A percentile compares a stretch with the other conserved stretches of the same genome.
phyloP scores from a whole-genome alignment of 805 yeast genomes.

The Saccharomycopsis babjevae region DNA sequence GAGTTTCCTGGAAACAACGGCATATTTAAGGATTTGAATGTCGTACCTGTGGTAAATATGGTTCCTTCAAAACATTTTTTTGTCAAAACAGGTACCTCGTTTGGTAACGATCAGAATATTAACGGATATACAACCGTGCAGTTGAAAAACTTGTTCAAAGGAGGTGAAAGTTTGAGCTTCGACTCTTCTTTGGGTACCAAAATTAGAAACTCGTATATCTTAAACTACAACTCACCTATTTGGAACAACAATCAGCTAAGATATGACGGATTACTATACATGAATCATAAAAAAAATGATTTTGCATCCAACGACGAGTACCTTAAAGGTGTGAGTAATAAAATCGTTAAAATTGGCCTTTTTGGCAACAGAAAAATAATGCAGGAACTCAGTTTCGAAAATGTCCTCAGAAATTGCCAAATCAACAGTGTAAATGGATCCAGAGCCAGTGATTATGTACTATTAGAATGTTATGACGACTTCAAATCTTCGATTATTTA shows the following conservation, averaged over 20 bases:
- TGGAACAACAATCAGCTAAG: constrained; percentile 40
- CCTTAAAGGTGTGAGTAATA: constrained; percentile 33
- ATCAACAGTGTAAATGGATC: constrained; percentile 29
- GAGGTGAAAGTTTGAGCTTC: constrained; percentile 51
- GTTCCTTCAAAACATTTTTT: constrained; percentile 58
- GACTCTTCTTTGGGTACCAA: constrained; percentile 54
- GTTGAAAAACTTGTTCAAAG: constrained; percentile 50
- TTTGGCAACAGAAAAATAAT: constrained; percentile 15
- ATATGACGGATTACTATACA: constrained; percentile 41
- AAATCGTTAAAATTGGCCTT: constrained; percentile 24
- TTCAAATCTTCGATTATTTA: constrained; percentile 45
- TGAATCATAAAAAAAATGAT: constrained; percentile 39
- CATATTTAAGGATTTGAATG: neutral
- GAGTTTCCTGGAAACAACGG: neutral
- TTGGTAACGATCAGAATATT: constrained; percentile 89
- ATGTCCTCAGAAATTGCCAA: constrained; percentile 36
- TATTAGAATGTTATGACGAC: constrained; percentile 52
- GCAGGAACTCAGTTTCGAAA: constrained; percentile 39
- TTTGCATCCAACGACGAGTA: constrained; percentile 48
- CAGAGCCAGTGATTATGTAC: constrained; percentile 45
- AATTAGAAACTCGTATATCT: constrained; percentile 44
- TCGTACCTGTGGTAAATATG: constrained; percentile 22
- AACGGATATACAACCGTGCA: constrained; percentile 82
- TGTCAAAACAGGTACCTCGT: constrained; percentile 89
- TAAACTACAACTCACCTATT: constrained; percentile 42